Conservation (phyloP, 192 early-diverging fungal genomes). For the Podochytrium sp. region DNA sequence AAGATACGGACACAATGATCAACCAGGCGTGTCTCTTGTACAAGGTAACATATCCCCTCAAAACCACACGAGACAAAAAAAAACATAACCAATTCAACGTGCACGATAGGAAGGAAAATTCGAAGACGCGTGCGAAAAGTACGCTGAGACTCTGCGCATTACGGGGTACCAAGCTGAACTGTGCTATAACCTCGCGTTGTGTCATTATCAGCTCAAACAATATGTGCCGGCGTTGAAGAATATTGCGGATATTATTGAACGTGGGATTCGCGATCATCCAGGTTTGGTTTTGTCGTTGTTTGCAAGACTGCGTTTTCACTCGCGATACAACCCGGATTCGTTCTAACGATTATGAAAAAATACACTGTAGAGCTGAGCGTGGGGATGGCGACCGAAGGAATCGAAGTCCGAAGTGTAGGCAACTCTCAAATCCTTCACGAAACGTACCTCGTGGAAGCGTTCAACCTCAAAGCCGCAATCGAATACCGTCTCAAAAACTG, state of each 20-base stretch:
- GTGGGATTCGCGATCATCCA: conserved; percentile 65
- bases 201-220: conserved; percentile 58
- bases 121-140: conserved; percentile 56
- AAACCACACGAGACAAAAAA: not conserved
- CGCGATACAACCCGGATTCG: too few relatives aligned
- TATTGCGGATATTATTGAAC: conserved; percentile 67
- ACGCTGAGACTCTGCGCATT: conserved; percentile 55
- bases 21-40: conserved; percentile 62
- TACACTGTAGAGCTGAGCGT: conserved; percentile 63
- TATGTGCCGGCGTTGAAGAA: conserved; percentile 62
- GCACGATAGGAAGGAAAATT: conserved; percentile 56
- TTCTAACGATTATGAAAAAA: too few relatives aligned
- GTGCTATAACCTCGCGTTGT: conserved; percentile 59
- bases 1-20: conserved; percentile 60
- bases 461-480: conserved; percentile 70
- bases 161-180: conserved; percentile 61
- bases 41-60: conserved; percentile 52
- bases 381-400: conserved; percentile 69
- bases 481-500: conserved; percentile 68
- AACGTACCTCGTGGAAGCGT: conserved; percentile 64
- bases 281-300: too few relatives aligned
- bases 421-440: conserved; percentile 66
- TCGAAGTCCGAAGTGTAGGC: conserved; percentile 64
- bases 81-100: not conserved
- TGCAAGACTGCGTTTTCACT: too few relatives aligned